A percentile compares a stretch with the other conserved stretches of the same genome.
Evolutionary conservation across 805 yeast genomes (phyloP).

Genomic region (Yamadazyma takamatsuzukensis): DNA sequence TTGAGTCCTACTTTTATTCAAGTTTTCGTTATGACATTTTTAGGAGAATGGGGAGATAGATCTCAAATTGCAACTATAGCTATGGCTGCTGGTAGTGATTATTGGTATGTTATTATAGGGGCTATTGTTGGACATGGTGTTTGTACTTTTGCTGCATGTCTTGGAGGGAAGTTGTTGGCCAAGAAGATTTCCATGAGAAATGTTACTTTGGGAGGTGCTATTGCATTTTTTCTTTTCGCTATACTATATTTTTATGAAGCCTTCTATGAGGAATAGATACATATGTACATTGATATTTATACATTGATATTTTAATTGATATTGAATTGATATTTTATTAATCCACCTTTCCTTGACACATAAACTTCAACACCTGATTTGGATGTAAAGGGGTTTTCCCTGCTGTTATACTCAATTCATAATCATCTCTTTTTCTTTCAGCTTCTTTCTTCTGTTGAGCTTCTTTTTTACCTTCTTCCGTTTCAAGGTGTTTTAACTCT

Average conservation of each 20-base stretch:
- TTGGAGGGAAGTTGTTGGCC: conserved; percentile 91
- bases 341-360: conserved; percentile 33
- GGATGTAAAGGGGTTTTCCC: conserved; percentile 27
- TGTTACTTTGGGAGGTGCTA: conserved; percentile 87
- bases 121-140: conserved; percentile 85
- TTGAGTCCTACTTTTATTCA: conserved; percentile 91
- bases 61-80: conserved; percentile 98
- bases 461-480: conserved; percentile 30
- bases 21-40: conserved; percentile 90
- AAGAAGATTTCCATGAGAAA: conserved; percentile 86
- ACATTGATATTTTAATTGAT: background rate
- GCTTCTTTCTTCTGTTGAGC: conserved; percentile 15
- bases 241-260: conserved; percentile 77
- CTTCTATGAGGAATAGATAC: conserved; percentile 15
- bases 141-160: conserved; percentile 87
- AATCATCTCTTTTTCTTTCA: conserved; percentile 21
- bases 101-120: conserved; percentile 84
- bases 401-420: conserved; percentile 21
- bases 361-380: conserved; percentile 35
- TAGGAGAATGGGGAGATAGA: conserved; percentile 99
- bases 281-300: background rate
- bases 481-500: conserved; percentile 35
- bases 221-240: conserved; percentile 81
- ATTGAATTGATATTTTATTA: background rate
- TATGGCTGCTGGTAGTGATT: conserved; percentile 95